phyloP scores from a whole-genome alignment of 305 asterid species.

The Fraxinus velutina region DNA sequence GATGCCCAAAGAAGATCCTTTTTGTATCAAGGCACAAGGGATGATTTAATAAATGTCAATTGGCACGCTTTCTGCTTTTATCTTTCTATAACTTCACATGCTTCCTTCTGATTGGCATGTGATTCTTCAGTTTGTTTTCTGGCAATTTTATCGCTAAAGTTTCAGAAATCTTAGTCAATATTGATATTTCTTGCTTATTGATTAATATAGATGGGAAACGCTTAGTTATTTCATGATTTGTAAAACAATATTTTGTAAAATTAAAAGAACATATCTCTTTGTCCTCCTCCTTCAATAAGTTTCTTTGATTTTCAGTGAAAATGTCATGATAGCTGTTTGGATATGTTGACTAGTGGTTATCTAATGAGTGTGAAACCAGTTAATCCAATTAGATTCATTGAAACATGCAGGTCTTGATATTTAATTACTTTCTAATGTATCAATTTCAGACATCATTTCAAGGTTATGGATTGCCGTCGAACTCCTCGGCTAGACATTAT shows the following conservation, averaged over 20 bases:
- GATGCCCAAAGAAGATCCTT: background rate
- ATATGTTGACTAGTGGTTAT: background rate
- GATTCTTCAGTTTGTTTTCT: background rate
- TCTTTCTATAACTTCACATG: background rate
- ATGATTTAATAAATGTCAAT: background rate
- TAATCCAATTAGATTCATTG: background rate
- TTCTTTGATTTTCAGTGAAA: background rate
- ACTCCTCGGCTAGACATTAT: conserved; percentile 58
- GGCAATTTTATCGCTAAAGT: background rate
- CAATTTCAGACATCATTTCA: conserved; percentile 62
- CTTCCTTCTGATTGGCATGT: background rate
- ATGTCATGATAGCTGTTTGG: background rate
- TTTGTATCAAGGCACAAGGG: background rate
- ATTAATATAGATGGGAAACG: background rate
- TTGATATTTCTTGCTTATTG: background rate
- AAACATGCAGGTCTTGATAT: background rate
- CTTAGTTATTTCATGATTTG: background rate
- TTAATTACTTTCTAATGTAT: conserved; percentile 25
- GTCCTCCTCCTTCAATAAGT: background rate
- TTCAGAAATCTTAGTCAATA: background rate
- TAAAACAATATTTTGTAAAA: background rate
- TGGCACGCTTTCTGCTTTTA: background rate
- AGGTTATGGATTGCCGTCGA: conserved; percentile 63
- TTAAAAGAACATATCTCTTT: background rate
- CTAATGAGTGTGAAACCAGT: background rate